Base-by-base conservation (phyloP, 1,284 basidiomycete species). In the Rhizoctonia solani region DNA sequence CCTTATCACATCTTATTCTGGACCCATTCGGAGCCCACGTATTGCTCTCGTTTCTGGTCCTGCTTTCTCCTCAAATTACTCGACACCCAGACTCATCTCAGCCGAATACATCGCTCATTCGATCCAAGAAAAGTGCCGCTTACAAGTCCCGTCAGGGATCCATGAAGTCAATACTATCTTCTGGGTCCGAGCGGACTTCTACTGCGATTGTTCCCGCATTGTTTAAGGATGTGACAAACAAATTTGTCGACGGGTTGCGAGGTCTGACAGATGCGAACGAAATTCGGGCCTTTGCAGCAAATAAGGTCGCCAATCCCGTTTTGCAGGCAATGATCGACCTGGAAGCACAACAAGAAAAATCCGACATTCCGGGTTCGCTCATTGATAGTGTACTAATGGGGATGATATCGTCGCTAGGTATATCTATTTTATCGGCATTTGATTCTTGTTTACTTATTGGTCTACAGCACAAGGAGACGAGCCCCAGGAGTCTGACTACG, bases 11-110 rank as follows among this genome's bases (percentile, higher is more conserved):
- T 3, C 82, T 95, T 32, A 77, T 95, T 37, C 85, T 88, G 78
- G 87, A 95, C 73, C 87, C 89, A 19, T 95, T 94, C 74, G 93
- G 88, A 27, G 94, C 94, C 0, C 95, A 96, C 72, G 90, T 93
- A 41, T 72, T 95, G 54, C 87, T 93, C 39, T 85, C 89, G 16
- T 78, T 97, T 1, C 82, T 97, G 4, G 75, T 89, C 4, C 81
- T 96, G 32, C 81, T 96, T 19, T 87, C 85, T 16, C 87, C 88
- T 1, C 79, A 81, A 55, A 75, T 83, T 19, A 69, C 71, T n/a
- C 56, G 49, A 58, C 16, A 37, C n/a, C 4, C 63, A 50, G 34
- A 49, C 55, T 53, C 29, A 8, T 9, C 56, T 25, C 50, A 59
- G 14, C 47, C 37, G 34, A 27, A n/a, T 29, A 34, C 41, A 42